phyloP scores from a whole-genome alignment of 495 filamentous ascomycete genomes.

The Penicillium fimorum region DNA sequence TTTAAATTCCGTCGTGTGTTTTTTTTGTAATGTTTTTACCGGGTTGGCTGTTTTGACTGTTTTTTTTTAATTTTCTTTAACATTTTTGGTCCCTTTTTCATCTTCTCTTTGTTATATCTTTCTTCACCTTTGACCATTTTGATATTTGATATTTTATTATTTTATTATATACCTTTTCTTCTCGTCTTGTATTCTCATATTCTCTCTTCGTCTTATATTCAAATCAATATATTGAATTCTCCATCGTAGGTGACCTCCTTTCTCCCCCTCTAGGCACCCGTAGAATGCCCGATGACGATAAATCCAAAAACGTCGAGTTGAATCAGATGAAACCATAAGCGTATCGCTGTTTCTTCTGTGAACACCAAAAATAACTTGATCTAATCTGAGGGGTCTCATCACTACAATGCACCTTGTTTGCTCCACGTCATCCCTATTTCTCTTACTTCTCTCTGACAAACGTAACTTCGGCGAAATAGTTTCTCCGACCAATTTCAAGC shows the following conservation, averaged over 20 bases:
- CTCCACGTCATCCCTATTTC: neutral
- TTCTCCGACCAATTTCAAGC: slow-evolving; percentile 25
- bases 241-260: slow-evolving; percentile 1
- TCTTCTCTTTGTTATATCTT: slow-evolving; percentile 4
- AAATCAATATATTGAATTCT: neutral
- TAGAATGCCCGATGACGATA: slow-evolving; percentile 40
- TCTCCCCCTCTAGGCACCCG: slow-evolving; percentile 4
- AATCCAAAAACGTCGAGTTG: slow-evolving; percentile 35
- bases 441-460: neutral
- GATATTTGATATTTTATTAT: too few relatives aligned
- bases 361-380: slow-evolving; percentile 55
- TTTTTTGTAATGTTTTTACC: slow-evolving; percentile 24
- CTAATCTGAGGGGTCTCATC: slow-evolving; percentile 50
- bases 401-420: neutral
- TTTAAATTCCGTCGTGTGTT: slow-evolving; percentile 32
- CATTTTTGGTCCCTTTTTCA: slow-evolving; percentile 18
- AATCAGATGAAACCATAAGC: slow-evolving; percentile 34
- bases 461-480: slow-evolving; percentile 18
- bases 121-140: neutral
- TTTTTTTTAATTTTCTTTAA: slow-evolving; percentile 17
- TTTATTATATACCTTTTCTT: neutral
- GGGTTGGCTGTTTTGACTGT: neutral
- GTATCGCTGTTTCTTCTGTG: slow-evolving; percentile 47
- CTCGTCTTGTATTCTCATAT: neutral
- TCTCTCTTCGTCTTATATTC: slow-evolving; percentile 8